Evolutionary conservation across 2,329 filamentous ascomycete genomes (phyloP), one percentile per base, ranked within the genome.

Genomic region (Cercospora zeina): DNA sequence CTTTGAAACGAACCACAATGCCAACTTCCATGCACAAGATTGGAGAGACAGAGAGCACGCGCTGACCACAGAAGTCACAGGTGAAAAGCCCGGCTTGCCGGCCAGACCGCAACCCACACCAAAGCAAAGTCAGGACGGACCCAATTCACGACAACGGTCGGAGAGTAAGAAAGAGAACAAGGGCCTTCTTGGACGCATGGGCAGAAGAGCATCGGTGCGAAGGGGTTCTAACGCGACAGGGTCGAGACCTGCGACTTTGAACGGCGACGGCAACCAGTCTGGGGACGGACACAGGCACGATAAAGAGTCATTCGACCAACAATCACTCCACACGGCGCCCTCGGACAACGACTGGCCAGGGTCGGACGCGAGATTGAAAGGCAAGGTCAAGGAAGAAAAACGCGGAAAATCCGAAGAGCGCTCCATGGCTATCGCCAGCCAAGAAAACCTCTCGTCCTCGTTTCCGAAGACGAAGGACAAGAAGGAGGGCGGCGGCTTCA

Each of bases 361-460:
- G 9, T 62, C 67, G 31, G 67, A 73, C 39, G 64, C 67, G 50
- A 51, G 62, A 30, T 59, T 69, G 59, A 64, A 69, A 19, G 63
- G 65, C 61, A 67, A 62, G 39, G 34, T 34, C 66, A 69, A 58
- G 59, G 56, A 71, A 67, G 68, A 69, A 49, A 67, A 64, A 47
- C 71, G 72, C 36, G 72, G 72, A 49, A 73, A 73, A 62, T 73
- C 72, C 8, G 71, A 71, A 36, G 72, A 74, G 54, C 71, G 72
- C 21, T 58, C 60, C n/a, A 54, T 58, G 51, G 61, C 53, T 8
- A 64, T 60, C 37, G 68, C 67, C 31, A 69, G 69, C 45, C 67
- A 72, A 30, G 70, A 72, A 54, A 70, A 70, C 31, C 56, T 66
- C 11, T 59, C 66, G 19, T 62, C 61, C 27, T 63, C 64, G 42